These are phyloP conservation scores for Trypanosoma boissoni DNA, from an alignment of 208 protist genomes.

Conservation along the genomic window DNA sequence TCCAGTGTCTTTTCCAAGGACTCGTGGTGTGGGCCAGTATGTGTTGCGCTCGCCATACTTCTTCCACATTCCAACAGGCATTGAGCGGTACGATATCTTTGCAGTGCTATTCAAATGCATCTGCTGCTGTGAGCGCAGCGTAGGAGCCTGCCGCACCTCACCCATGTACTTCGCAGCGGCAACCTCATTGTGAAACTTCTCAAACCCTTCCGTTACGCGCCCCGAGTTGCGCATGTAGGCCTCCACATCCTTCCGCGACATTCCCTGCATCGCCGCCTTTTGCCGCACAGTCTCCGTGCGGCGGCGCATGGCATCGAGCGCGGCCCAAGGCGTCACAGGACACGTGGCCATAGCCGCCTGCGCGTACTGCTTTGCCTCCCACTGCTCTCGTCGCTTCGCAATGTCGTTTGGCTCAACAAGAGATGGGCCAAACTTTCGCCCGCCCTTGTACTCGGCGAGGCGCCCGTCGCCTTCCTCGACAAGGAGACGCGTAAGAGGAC, in stretches of 20 bases:
- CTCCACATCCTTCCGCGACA: conserved; percentile 67
- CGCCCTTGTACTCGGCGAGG: conserved; percentile 52
- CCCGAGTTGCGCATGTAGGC: conserved; percentile 71
- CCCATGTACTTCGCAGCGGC: conserved; percentile 79
- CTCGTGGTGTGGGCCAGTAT: conserved; percentile 68
- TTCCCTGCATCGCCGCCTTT: conserved; percentile 43
- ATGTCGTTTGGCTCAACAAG: conserved; percentile 31
- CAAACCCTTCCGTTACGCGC: conserved; percentile 71
- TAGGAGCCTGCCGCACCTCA: conserved; percentile 68
- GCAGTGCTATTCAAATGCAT: conserved; percentile 89
- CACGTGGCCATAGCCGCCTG: conserved; percentile 38
- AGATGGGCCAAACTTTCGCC: conserved; percentile 52
- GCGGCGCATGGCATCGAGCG: conserved; percentile 35
- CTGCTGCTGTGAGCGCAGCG: conserved; percentile 79
- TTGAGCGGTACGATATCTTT: conserved; percentile 88
- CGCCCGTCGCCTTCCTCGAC: conserved; percentile 64
- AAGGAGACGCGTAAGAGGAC: conserved; percentile 35
- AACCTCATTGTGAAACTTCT: conserved; percentile 85
- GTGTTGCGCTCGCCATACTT: conserved; percentile 70
- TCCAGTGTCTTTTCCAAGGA: conserved; percentile 50
- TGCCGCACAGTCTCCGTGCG: conserved; percentile 39
- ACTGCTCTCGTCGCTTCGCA: conserved; percentile 43
- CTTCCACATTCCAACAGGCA: conserved; percentile 87
- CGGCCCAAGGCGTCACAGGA: conserved; percentile 65
- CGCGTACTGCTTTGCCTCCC: conserved; percentile 57